Evolutionary conservation across 306 rosid genomes (phyloP), one percentile per base, ranked within the genome.

Genomic region (Quercus aquifolioides): DNA sequence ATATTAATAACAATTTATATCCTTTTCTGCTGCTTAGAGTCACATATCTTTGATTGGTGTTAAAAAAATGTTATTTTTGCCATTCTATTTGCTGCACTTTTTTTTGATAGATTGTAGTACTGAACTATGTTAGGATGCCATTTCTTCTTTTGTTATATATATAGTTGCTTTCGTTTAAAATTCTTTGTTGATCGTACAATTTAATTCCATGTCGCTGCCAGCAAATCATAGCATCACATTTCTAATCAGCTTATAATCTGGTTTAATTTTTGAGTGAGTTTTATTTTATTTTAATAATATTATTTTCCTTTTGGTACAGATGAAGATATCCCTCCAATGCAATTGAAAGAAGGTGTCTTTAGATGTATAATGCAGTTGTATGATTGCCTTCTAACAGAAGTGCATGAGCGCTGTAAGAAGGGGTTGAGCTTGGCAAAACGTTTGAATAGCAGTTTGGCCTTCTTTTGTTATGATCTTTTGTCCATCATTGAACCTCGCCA

Each of bases 241-340:
- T 75, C 71, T 28, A 75, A 13, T 58, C 74, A 26, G 65, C 65
- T 58, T 75, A 28, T 41, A 38, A 49, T 81, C 52, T 80, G 23
- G 78, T 25, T 57, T 83, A 67, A 41, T 68, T 78, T 78, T 33
- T 67, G 72, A 67, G 38, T 67, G 72, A 33, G 20, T 55, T 54
- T 80, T 69, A 7, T 38, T 38, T 38, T 38, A 38, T 63, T 51
- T 63, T 71, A 67, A 68, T 63, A 63, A 28, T 80, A 78, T 64
- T n/a, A 64, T 69, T 52, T 63, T 43, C 18, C 74, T 88, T 76
- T 31, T 78, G 71, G 59, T 83, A 74, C 85, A 95, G 99, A 95
- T 84, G 99, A 95, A 87, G 99, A 95, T 72, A 90, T 95, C 80
- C 99, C 99, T 0, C 99, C 99, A 35, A 95, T 95, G 99, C 99